Evolutionary conservation across 1,284 basidiomycete species (phyloP), one percentile per base, ranked within the genome.

Genomic region (Ustanciosporium gigantosporum): DNA sequence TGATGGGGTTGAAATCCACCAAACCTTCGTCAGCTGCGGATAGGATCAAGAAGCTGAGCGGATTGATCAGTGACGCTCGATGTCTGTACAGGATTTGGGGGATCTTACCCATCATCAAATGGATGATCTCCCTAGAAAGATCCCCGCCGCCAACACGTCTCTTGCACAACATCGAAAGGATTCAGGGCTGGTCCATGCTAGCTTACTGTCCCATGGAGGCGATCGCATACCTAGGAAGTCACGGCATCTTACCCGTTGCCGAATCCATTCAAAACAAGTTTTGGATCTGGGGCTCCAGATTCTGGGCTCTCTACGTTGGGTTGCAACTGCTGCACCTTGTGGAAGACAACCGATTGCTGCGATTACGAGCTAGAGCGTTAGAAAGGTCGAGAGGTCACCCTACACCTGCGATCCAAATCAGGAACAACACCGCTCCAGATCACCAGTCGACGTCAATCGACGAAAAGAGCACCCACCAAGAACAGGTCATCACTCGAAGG

Each of bases 161-260:
- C 23, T 46, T 77, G 38, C 70, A 72, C 57, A 68, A 70, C 44
- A 69, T 77, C 23, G 75, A 77, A 62, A 60, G 75, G 5, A 62
- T 77, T 24, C 75, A 77, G 51, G 75, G 72, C 24, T 73, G 70
- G 68, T 68, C 68, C 7, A 77, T 77, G 75, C 53, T 77, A 16
- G 43, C 68, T 7, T 77, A 76, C 57, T 74, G 70, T 46, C 75
- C 75, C 11, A 64, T 76, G 57, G 75, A 77, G 50, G 75, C 75
- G 3, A 34, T 73, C 9, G 73, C 72, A 13, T 77, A 77, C 48
- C 64, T 77, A 2, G 70, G 57, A n/a, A 57, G 59, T 35, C 72
- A 77, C 46, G 61, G 52, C 35, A 55, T 77, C 36, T n/a, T 77
- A 16, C 55, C 66, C 21, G 46, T 76, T 14, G 57, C 75, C 4